Percentiles rank a stretch among this genome's conserved stretches.
These are phyloP conservation scores for Mucor sp. DNA, from an alignment of 371 early-diverging fungal species.

Conservation along the genomic window DNA sequence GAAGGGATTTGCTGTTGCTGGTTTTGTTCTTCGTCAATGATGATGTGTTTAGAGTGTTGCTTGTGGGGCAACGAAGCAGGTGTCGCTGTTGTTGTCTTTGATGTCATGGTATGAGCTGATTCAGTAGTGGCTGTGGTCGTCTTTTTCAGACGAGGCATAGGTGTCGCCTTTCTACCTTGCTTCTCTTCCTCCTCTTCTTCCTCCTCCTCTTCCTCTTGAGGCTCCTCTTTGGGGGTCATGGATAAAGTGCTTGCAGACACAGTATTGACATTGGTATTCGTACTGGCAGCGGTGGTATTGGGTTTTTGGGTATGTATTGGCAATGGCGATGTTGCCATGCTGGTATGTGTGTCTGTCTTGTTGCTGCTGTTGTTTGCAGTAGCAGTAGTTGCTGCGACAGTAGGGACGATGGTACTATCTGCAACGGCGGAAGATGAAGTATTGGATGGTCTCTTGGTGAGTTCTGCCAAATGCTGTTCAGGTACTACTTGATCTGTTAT, in stretches of 20 bases:
- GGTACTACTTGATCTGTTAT: not conserved
- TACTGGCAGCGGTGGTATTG: not conserved
- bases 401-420: not conserved
- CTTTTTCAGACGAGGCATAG: too few relatives aligned
- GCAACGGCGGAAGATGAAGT: not conserved
- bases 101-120: not conserved
- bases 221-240: not conserved
- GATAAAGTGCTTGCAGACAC: not conserved
- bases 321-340: not conserved
- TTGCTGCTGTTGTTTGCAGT: not conserved
- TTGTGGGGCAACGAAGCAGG: not conserved
- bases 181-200: too few relatives aligned
- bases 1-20: slow-evolving; percentile 7
- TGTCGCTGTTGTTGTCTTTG: not conserved
- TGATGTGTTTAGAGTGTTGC: slow-evolving; percentile 3
- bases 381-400: not conserved
- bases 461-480: not conserved
- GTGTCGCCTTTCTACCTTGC: too few relatives aligned
- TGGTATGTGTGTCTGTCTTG: not conserved
- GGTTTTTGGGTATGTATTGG: not conserved
- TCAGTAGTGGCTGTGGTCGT: too few relatives aligned
- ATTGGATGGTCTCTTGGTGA: not conserved
- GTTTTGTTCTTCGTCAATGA: slow-evolving; percentile 12
- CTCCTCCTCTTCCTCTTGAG: not conserved
- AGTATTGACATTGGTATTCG: not conserved